Evolutionary conservation across 225 moss, liverwort and hornwort genomes (phyloP).

Genomic region (Rhytidiadelphus loreus): DNA sequence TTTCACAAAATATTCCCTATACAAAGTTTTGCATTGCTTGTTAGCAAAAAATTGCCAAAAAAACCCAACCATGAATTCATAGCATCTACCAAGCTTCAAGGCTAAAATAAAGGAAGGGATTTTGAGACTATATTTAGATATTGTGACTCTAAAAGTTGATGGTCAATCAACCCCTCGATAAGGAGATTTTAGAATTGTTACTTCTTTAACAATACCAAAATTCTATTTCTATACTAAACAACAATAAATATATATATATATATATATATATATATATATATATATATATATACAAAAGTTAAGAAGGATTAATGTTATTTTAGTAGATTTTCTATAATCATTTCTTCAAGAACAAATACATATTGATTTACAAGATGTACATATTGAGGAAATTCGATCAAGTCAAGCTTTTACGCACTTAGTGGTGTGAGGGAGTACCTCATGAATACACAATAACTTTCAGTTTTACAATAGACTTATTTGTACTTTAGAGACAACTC

Average conservation of each 20-base stretch:
- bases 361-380: not conserved
- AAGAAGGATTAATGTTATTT: not conserved
- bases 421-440: not conserved
- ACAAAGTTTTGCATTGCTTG: rapidly evolving
- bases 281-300: not conserved
- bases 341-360: not conserved
- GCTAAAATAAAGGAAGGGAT: not conserved
- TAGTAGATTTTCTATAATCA: not conserved
- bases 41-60: too few species aligned
- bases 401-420: not conserved
- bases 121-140: not conserved
- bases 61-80: rapidly evolving
- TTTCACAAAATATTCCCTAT: not conserved
- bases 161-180: not conserved
- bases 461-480: not conserved
- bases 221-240: too few species aligned
- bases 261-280: too few species aligned
- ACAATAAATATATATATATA: too few species aligned
- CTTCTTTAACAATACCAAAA: not conserved
- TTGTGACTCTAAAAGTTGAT: not conserved
- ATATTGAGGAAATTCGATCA: rapidly evolving
- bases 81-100: rapidly evolving
- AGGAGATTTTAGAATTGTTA: rapidly evolving
- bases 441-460: not conserved
- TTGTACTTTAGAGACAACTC: not conserved